Evolutionary conservation across 2,329 filamentous ascomycete species (phyloP).

Genomic region (Paracamarosporium sp.): DNA sequence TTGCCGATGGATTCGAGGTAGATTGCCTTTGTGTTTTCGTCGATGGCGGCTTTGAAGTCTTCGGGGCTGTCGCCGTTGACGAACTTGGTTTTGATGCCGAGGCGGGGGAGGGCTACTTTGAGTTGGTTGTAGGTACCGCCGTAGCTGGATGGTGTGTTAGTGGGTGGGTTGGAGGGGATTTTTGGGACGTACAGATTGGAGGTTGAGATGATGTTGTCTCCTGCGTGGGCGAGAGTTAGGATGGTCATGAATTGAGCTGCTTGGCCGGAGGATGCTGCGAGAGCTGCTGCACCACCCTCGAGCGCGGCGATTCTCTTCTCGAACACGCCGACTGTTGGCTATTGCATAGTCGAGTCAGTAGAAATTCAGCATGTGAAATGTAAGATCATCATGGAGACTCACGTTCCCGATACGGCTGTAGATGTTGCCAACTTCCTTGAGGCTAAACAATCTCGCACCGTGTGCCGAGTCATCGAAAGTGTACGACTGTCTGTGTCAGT

Average conservation of each 20-base stretch:
- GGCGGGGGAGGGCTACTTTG: constrained; percentile 86
- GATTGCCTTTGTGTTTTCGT: constrained; percentile 91
- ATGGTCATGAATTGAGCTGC: constrained; percentile 92
- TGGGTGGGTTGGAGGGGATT: neutral
- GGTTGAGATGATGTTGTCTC: constrained; percentile 93
- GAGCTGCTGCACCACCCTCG: constrained; percentile 86
- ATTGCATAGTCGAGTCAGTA: neutral
- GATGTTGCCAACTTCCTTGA: constrained; percentile 97
- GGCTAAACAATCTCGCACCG: constrained; percentile 90
- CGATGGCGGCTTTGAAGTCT: constrained; percentile 82
- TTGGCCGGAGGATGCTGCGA: constrained; percentile 86
- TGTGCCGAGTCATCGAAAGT: constrained; percentile 96
- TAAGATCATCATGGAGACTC: too few species aligned
- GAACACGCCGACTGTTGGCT: constrained; percentile 94
- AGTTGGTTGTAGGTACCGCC: constrained; percentile 98
- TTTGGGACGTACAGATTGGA: constrained; percentile 66
- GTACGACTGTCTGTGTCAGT: constrained; percentile 68
- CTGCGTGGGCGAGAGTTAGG: constrained; percentile 79
- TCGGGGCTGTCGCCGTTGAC: constrained; percentile 79
- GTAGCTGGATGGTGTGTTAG: constrained; percentile 56
- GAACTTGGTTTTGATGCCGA: constrained; percentile 89
- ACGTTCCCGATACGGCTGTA: constrained; percentile 97
- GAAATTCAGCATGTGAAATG: too few species aligned
- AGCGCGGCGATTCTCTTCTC: constrained; percentile 96
- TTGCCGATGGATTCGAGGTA: constrained; percentile 95